These are phyloP conservation scores for Cutaneotrichosporon dermatis DNA, from an alignment of 1,284 basidiomycete species.

Conservation along the genomic window DNA sequence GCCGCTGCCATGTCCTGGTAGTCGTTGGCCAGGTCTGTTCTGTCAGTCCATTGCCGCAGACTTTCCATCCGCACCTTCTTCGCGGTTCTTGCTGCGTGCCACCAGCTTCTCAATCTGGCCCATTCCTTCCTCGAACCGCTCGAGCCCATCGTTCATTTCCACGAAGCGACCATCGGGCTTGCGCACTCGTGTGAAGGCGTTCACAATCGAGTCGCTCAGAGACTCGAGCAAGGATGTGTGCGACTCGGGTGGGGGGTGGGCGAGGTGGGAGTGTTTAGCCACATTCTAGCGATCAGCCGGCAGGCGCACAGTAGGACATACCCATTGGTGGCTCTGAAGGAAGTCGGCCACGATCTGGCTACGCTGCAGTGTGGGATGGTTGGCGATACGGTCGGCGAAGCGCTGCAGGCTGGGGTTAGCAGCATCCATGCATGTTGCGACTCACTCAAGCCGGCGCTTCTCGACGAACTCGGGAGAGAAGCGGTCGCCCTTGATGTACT, in stretches of 20 bases:
- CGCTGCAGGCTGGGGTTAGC: slow-evolving; percentile 67
- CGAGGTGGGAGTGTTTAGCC: slow-evolving; percentile 89
- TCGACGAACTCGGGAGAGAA: slow-evolving; percentile 98
- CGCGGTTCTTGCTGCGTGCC: slow-evolving; percentile 66
- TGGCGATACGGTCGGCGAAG: slow-evolving; percentile 81
- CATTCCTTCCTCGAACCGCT: slow-evolving; percentile 91
- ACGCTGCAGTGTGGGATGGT: slow-evolving; percentile 92
- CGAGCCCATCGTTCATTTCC: slow-evolving; percentile 81
- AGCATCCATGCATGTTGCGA: slow-evolving; percentile 9
- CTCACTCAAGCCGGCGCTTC: slow-evolving; percentile 80
- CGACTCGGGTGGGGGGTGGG: slow-evolving; percentile 79
- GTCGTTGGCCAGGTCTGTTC: slow-evolving; percentile 83
- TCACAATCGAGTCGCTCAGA: slow-evolving; percentile 89
- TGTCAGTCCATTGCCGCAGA: slow-evolving; percentile 18
- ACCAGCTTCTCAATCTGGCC: slow-evolving; percentile 74
- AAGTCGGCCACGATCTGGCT: slow-evolving; percentile 85
- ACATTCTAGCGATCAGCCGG: slow-evolving; percentile 61
- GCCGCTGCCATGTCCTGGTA: slow-evolving; percentile 94
- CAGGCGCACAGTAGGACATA: slow-evolving; percentile 46
- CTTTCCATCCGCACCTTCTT: slow-evolving; percentile 62
- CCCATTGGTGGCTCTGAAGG: slow-evolving; percentile 97
- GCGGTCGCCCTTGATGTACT: slow-evolving; percentile 94
- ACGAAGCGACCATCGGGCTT: slow-evolving; percentile 96
- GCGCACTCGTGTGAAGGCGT: slow-evolving; percentile 81
- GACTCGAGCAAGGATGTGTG: slow-evolving; percentile 83